phyloP scores from a whole-genome alignment of 2,329 filamentous ascomycete genomes.

The Mariannaea elegans region DNA sequence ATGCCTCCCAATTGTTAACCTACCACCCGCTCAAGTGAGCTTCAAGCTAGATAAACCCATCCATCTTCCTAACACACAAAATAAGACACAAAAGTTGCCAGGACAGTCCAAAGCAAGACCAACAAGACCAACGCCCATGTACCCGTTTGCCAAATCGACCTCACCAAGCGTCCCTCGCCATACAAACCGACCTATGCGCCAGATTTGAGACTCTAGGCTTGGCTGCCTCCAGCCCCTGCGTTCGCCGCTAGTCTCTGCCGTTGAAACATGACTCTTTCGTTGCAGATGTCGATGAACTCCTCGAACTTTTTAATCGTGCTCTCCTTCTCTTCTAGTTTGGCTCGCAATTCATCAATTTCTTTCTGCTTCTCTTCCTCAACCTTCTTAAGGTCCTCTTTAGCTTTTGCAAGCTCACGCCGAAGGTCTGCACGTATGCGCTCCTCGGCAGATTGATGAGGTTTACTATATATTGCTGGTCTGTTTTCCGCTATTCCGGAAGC shows the following conservation, averaged over 20 bases:
- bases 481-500: constrained; percentile 68
- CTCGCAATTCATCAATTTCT: constrained; percentile 66
- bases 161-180: constrained; percentile 22
- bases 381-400: constrained; percentile 64
- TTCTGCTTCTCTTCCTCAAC: constrained; percentile 65
- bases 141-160: constrained; percentile 23
- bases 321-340: constrained; percentile 70
- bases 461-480: constrained; percentile 72
- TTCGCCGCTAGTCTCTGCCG: constrained; percentile 59
- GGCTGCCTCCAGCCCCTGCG: constrained; percentile 37
- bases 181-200: constrained; percentile 28
- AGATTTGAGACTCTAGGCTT: constrained; percentile 31
- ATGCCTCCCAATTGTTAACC: constrained; percentile 28
- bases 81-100: constrained; percentile 5
- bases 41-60: constrained; percentile 22
- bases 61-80: constrained; percentile 23
- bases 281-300: constrained; percentile 76
- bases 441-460: constrained; percentile 69
- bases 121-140: constrained; percentile 32
- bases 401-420: constrained; percentile 66
- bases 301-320: constrained; percentile 70
- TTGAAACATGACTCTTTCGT: constrained; percentile 71
- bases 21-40: constrained; percentile 21
- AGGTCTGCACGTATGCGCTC: constrained; percentile 71
- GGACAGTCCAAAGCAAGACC: constrained; percentile 9